Percentiles rank a stretch among this genome's conserved stretches.
Evolutionary conservation across 2,329 filamentous ascomycete species (phyloP).

Genomic region (Juglanconis oblonga): DNA sequence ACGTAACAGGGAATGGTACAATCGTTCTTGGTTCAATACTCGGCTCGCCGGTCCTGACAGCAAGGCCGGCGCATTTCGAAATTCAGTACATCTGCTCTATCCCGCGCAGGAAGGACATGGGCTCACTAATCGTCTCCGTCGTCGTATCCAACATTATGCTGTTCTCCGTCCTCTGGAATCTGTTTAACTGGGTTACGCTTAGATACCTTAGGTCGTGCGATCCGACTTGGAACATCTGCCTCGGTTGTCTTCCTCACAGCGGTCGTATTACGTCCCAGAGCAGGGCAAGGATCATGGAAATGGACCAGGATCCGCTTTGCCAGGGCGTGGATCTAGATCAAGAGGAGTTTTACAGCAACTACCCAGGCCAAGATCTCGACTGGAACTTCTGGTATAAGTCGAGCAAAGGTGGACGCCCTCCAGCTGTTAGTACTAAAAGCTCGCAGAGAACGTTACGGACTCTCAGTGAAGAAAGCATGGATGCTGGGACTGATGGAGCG

Average conservation of each 20-base stretch:
- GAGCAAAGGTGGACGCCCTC: no score
- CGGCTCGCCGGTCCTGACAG: constrained; percentile 1
- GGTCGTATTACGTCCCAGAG: not conserved
- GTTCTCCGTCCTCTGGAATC: constrained; percentile 14
- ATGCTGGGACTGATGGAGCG: no score
- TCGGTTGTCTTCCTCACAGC: not conserved
- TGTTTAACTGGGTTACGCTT: constrained; percentile 7
- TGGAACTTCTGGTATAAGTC: no score
- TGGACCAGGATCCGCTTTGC: constrained; percentile 11
- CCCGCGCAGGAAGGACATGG: constrained; percentile 6
- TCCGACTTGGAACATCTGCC: constrained; percentile 5
- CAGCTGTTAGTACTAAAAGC: no score
- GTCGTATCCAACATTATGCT: constrained; percentile 8
- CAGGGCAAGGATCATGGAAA: not conserved
- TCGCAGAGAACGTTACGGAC: no score
- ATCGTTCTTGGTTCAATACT: not conserved
- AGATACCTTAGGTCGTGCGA: constrained; percentile 1
- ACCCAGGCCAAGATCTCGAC: no score
- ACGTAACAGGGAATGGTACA: not conserved
- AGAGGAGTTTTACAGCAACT: not conserved
- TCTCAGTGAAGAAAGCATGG: no score
- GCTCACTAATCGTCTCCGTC: constrained; percentile 11
- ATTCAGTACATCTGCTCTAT: constrained; percentile 16
- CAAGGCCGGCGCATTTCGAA: constrained; percentile 4
- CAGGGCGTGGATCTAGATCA: not conserved